phyloP scores from a whole-genome alignment of 2,329 filamentous ascomycete genomes.

The Fonsecaea monophora region DNA sequence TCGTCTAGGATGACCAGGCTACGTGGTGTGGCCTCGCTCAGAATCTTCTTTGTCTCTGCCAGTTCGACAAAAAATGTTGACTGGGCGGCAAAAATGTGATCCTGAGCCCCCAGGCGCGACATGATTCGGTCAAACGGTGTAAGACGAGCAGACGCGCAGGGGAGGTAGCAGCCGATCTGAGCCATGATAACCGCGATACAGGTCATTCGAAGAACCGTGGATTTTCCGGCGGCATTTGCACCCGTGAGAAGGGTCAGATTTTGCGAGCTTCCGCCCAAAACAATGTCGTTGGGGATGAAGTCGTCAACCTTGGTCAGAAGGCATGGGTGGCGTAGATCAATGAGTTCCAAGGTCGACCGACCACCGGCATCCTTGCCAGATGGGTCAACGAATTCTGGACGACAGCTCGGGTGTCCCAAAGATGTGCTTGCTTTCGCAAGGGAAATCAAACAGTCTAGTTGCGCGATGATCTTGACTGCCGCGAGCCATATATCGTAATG shows the following conservation, averaged over 20 bases:
- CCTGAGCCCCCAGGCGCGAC: constrained; percentile 95
- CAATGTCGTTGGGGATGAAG: constrained; percentile 95
- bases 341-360: constrained; percentile 86
- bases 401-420: constrained; percentile 84
- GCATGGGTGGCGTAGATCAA: constrained; percentile 92
- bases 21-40: constrained; percentile 89
- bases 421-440: constrained; percentile 85
- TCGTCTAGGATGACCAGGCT: constrained; percentile 97
- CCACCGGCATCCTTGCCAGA: constrained; percentile 57
- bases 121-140: constrained; percentile 97
- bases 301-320: constrained; percentile 88
- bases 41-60: constrained; percentile 96
- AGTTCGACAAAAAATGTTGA: constrained; percentile 98
- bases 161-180: constrained; percentile 92
- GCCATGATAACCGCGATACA: constrained; percentile 97
- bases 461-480: constrained; percentile 86
- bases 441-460: constrained; percentile 93
- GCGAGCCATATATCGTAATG: constrained; percentile 85
- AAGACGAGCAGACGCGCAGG: constrained; percentile 78
- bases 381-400: constrained; percentile 80
- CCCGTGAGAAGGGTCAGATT: constrained; percentile 93
- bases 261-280: constrained; percentile 77
- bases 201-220: constrained; percentile 94
- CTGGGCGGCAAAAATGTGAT: constrained; percentile 98
- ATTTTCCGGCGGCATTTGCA: constrained; percentile 97